Evolutionary conservation across 1,284 basidiomycete genomes (phyloP), one percentile per base, ranked within the genome.

Genomic region (Pyrrhoderma lamaoense): DNA sequence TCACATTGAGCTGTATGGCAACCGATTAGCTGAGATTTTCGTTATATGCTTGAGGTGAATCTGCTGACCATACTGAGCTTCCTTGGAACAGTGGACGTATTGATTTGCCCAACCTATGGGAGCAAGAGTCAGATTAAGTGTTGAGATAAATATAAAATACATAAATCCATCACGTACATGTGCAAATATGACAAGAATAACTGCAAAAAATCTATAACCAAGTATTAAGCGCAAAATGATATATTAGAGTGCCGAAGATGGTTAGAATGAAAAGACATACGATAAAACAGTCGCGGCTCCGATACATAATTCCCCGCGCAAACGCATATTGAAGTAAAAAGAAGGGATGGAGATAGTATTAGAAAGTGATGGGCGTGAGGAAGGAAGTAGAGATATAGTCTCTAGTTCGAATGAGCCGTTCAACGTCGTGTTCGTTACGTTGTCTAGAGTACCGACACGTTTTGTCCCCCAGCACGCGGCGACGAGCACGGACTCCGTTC

Each of bases 31-130:
- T 31, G 27, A 31, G 2, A 19, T 18, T 21, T 38, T 7, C 22
- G 13, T 25, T 42, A n/a, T 25, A 22, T 38, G 23, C 37, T 23
- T 48, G n/a, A 39, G 53, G 37, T 21, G 14, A 47, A 56, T 48
- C 53, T 47, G 53, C 42, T 67, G 63, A 86, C 86, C 85, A 90
- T 84, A 54, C 76, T 74, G 55, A 90, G 79, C 55, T 73, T 75
- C 56, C 78, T 76, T 56, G 86, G 84, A 22, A 88, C 80, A 34
- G 70, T 72, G 18, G 82, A 79, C 42, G 83, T 84, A 64, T 81
- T 89, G 62, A 83, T 88, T 76, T 89, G 87, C 51, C 83, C 86
- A 53, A 89, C 78, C 88, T 90, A 39, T 57, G 57, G 27, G 14
- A 60, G 46, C 46, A 50, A 54, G 49, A 58, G 47, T 50, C 38